Evolutionary conservation across 495 filamentous ascomycete species (phyloP).

Genomic region (Usnea hakonensis): DNA sequence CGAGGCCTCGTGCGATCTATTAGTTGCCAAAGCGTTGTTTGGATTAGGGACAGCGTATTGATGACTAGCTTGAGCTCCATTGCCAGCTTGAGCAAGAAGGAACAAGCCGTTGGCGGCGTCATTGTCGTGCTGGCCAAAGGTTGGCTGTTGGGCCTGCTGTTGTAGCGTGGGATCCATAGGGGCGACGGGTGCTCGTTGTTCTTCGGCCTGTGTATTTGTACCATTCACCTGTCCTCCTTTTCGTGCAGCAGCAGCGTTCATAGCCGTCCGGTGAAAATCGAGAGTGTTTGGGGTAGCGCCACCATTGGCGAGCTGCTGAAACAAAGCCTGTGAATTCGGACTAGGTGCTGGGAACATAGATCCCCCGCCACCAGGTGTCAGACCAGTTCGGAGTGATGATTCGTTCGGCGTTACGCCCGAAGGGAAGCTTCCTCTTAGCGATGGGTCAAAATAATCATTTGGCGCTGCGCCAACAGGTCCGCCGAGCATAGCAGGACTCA

Average conservation of each 20-base stretch:
- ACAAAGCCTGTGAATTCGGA: constrained; percentile 74
- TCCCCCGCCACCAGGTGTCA: constrained; percentile 92
- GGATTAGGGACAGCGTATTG: constrained; percentile 49
- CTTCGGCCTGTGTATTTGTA: constrained; percentile 45
- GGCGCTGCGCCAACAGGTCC: constrained; percentile 64
- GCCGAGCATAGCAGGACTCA: constrained; percentile 96
- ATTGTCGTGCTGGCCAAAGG: constrained; percentile 78
- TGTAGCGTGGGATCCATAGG: constrained; percentile 45
- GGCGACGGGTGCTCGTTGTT: constrained; percentile 39
- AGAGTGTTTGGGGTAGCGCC: constrained; percentile 81
- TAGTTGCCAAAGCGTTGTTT: constrained; percentile 30
- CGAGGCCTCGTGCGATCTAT: constrained; percentile 27
- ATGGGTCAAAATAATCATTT: constrained; percentile 72
- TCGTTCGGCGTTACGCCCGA: constrained; percentile 72
- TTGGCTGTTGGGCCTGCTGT: constrained; percentile 41
- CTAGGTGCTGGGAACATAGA: constrained; percentile 95
- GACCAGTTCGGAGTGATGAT: constrained; percentile 80
- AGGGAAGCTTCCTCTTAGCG: constrained; percentile 76
- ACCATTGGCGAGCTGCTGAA: constrained; percentile 69
- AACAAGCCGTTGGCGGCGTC: constrained; percentile 94
- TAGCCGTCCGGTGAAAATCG: constrained; percentile 89
- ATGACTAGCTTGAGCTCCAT: constrained; percentile 48
- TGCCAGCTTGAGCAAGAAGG: constrained; percentile 70
- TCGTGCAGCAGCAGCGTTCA: constrained; percentile 63
- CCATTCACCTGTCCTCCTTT: constrained; percentile 38